Base-by-base conservation (phyloP, 257 asterid species). In the Solanum chilense region DNA sequence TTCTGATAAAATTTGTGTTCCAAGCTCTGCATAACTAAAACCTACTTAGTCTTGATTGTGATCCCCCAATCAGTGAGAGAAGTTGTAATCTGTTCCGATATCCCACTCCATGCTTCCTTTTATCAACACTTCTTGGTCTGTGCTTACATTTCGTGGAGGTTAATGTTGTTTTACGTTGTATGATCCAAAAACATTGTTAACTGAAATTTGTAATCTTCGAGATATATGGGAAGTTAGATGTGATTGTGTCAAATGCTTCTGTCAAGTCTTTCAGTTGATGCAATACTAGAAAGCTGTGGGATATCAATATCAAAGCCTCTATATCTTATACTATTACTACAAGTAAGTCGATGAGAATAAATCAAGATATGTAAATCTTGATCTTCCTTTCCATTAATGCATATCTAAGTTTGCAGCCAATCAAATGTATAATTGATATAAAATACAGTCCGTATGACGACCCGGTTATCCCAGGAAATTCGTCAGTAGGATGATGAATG, bases 261-360 rank as follows among this genome's bases (percentile, higher is more conserved):
- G 98, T 96, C 78, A 97, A 97, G 92, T 88, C 98, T 97, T 39
- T 35, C 97, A 49, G 91, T 91, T 9, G 96, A 91, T 49, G 85
- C 94, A 52, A 93, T 97, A 52, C 84, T 97, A 91, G 96, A 92
- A 94, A 95, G 89, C 90, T 97, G 83, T 95, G 98, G 98, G 97
- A 95, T 82, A 91, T 97, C 90, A 95, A 94, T 87, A 94, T 97
- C 87, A 97, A 97, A 89, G 88, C 95, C 87, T 85, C 98, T 41
- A 86, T 95, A 89, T 58, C 66, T 58, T 58, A 58, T 58, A 20
- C 95, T 97, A 85, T 89, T 95, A 83, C 86, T 93, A 70, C 98
- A 97, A 90, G 98, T 96, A 93, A 68, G 96, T 89, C 85, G 68
- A 80, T 86, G 29, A 49, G 69, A 80, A 29, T 49, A 47, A 47